Evolutionary conservation across 2,329 filamentous ascomycete genomes (phyloP).

Genomic region (Gaeumannomyces sp.): DNA sequence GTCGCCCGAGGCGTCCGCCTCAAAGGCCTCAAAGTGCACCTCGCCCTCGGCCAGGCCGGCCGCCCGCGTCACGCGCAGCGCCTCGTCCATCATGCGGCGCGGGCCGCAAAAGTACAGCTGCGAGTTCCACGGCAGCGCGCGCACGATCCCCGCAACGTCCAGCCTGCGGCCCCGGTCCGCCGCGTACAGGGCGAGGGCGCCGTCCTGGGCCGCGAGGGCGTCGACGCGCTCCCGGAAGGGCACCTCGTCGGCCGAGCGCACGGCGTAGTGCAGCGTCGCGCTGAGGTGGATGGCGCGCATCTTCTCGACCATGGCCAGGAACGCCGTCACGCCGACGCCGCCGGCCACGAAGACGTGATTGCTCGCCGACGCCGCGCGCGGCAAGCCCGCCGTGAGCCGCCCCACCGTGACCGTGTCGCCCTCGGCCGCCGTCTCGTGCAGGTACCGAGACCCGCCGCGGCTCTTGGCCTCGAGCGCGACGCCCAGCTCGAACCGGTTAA

Average conservation of each 20-base stretch:
- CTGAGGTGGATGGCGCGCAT: constrained; percentile 40
- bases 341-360: constrained; percentile 58
- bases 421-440: constrained; percentile 42
- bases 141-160: constrained; percentile 41
- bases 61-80: constrained; percentile 32
- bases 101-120: constrained; percentile 59
- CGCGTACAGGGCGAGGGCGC: constrained; percentile 44
- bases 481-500: constrained; percentile 47
- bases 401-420: constrained; percentile 47
- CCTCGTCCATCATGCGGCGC: constrained; percentile 47
- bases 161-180: constrained; percentile 36
- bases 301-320: constrained; percentile 41
- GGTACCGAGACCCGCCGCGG: constrained; percentile 54
- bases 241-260: constrained; percentile 39
- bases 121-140: constrained; percentile 42
- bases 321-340: constrained; percentile 62
- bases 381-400: constrained; percentile 43
- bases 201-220: constrained; percentile 13
- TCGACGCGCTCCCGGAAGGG: constrained; percentile 41
- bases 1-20: constrained; percentile 46
- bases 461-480: constrained; percentile 42
- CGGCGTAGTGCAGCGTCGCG: constrained; percentile 52
- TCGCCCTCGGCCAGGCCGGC: constrained; percentile 41
- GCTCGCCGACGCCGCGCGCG: constrained; percentile 39
- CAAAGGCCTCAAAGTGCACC: constrained; percentile 56